Evolutionary conservation across 179 eudicot genomes (phyloP), one percentile per base, ranked within the genome.

Genomic region (Silene vulgaris): DNA sequence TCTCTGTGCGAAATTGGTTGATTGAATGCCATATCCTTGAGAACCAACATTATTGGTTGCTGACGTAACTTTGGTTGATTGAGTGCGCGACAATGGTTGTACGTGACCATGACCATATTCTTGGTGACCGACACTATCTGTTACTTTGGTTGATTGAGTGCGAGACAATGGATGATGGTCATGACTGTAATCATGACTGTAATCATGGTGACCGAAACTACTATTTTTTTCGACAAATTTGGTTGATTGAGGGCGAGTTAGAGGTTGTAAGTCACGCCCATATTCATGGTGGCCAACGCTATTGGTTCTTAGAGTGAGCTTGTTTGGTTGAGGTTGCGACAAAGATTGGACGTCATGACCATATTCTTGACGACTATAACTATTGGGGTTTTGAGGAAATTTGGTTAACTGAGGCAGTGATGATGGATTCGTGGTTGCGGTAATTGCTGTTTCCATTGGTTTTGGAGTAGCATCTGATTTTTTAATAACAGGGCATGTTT

Each of bases 401-500:
- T 54, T 76, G 37, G 79, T 56, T 72, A 60, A 65, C 0, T 59
- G 74, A 60, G 80, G 80, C 48, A 45, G 30, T 48, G 50, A 35
- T 32, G 35, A 50, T 65, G 61, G 28, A 32, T 17, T 2, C 28
- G 48, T 0, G 66, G 62, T 14, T 9, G 56, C 3, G 32, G 76
- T n/a, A 9, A 74, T 52, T 65, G 70, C 48, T 59, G 32, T 23
- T 20, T 67, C 62, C 9, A 20, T 7, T 43, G 77, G 65, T 9
- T 61, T 77, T 14, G 64, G 75, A 62, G 78, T 26, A 74, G 78
- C 19, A 69, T 74, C 61, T 1, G 76, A 72, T 66, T 72, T 77
- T 54, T 62, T 73, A 21, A 77, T 19, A 35, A 77, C 19, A 13
- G 75, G 57, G 54, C 74, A 26, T n/a, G 63, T 60, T 13, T 80